Percentiles rank a stretch among this genome's conserved stretches.
Conservation (phyloP, 345 rosid genomes). For the Erysimum cheiranthoides region DNA sequence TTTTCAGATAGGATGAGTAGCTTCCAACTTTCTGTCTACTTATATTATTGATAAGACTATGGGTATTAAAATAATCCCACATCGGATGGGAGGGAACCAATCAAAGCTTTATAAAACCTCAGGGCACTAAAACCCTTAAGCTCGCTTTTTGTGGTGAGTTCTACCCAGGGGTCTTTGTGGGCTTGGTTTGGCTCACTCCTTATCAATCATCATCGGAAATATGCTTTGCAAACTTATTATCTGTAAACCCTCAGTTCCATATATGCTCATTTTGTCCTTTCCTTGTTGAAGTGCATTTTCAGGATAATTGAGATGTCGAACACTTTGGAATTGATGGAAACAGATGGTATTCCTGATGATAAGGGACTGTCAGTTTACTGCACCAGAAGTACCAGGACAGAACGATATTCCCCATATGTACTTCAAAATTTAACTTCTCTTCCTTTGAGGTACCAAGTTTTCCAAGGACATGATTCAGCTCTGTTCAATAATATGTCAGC, state of each 20-base stretch:
- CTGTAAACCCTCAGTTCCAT: slow-evolving; percentile 6
- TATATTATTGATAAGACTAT: slow-evolving; percentile 21
- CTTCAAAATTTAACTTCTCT: slow-evolving; percentile 89
- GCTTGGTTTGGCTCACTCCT: neutral
- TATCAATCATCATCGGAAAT: neutral
- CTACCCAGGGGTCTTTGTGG: slow-evolving; percentile 4
- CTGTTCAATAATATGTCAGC: slow-evolving; percentile 53
- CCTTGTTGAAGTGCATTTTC: slow-evolving; percentile 63
- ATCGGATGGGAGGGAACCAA: neutral
- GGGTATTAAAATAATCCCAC: slow-evolving; percentile 16
- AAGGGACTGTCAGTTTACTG: slow-evolving; percentile 49
- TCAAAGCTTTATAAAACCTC: neutral
- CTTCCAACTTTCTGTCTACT: slow-evolving; percentile 12
- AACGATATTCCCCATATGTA: slow-evolving; percentile 84
- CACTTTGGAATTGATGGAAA: slow-evolving; percentile 58
- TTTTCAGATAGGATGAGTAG: neutral
- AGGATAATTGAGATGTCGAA: slow-evolving; percentile 79
- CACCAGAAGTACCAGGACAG: slow-evolving; percentile 52
- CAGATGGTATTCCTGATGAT: slow-evolving; percentile 50
- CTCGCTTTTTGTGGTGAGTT: slow-evolving; percentile 8
- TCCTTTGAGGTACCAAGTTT: slow-evolving; percentile 72
- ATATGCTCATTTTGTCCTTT: slow-evolving; percentile 24
- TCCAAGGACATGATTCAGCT: slow-evolving; percentile 57
- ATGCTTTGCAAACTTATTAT: slow-evolving; percentile 9
- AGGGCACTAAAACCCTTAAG: slow-evolving; percentile 12